Conservation (phyloP, 768 basidiomycete species). For the Pilatotrama ljubarskyi region DNA sequence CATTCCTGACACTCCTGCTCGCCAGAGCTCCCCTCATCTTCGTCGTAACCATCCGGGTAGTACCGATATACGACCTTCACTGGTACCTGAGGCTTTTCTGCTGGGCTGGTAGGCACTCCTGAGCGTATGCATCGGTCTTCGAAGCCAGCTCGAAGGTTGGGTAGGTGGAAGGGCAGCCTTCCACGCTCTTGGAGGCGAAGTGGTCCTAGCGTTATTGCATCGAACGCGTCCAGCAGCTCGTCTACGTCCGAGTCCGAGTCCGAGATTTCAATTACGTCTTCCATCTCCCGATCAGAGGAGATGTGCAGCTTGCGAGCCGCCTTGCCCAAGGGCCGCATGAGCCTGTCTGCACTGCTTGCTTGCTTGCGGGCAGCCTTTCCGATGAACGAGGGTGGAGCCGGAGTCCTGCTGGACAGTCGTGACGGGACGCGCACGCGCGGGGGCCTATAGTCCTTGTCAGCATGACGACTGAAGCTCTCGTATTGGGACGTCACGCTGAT, state of each 20-base stretch:
- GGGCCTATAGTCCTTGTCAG: neutral
- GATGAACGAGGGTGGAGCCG: no score
- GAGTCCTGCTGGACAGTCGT: neutral
- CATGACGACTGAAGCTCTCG: no score
- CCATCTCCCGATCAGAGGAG: conserved; percentile 4
- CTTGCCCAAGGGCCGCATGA: neutral
- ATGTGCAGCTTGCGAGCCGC: conserved; percentile 12
- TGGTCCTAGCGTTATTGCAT: conserved; percentile 10
- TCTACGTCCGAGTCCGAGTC: conserved; percentile 13
- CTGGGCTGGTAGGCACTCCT: conserved; percentile 36
- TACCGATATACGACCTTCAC: conserved; percentile 30
- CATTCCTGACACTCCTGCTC: conserved; percentile 21
- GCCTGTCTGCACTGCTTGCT: neutral
- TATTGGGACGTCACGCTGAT: no score
- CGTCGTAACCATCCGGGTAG: conserved; percentile 11
- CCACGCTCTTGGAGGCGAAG: conserved; percentile 5
- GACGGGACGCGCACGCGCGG: neutral
- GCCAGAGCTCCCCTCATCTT: conserved; percentile 15
- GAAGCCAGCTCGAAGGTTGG: conserved; percentile 54
- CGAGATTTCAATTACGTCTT: conserved; percentile 9
- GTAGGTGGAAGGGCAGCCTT: conserved; percentile 56
- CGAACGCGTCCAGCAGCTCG: conserved; percentile 20
- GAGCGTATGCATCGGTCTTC: conserved; percentile 38
- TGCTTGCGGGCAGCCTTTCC: neutral
- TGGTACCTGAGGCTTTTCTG: conserved; percentile 21